These are phyloP conservation scores for Xylaria acuta DNA, from an alignment of 495 filamentous ascomycete genomes.

Conservation along the genomic window DNA sequence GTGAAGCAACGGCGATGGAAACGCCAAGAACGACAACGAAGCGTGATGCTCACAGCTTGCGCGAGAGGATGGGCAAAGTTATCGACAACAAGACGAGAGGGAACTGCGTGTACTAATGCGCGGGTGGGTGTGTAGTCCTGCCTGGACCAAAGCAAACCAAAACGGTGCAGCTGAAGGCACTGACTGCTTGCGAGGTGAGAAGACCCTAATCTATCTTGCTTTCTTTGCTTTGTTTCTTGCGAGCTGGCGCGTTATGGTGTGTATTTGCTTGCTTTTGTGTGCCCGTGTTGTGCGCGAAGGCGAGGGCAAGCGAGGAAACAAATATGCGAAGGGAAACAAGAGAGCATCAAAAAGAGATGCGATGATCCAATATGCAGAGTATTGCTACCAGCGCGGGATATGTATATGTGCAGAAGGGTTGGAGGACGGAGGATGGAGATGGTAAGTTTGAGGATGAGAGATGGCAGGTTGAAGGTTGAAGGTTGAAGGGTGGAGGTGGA, in stretches of 20 bases:
- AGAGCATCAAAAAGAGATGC: background rate
- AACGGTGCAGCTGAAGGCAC: background rate
- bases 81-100: background rate
- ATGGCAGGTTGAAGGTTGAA: background rate
- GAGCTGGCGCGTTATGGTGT: background rate
- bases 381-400: background rate
- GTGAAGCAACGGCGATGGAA: background rate
- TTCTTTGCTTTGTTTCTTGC: background rate
- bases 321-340: slow-evolving; percentile 7
- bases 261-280: background rate
- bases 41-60: background rate
- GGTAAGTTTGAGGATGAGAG: background rate
- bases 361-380: background rate
- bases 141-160: background rate
- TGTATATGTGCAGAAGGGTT: background rate
- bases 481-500: background rate
- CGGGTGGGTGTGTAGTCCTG: background rate
- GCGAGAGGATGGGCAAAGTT: background rate
- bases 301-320: background rate
- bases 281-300: background rate
- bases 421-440: background rate
- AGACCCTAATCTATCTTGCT: background rate
- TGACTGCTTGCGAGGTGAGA: background rate
- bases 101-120: background rate
- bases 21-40: background rate